Evolutionary conservation across 176 grass and related monocot species (phyloP), one percentile per base, ranked within the genome.

Genomic region (Phragmites australis): DNA sequence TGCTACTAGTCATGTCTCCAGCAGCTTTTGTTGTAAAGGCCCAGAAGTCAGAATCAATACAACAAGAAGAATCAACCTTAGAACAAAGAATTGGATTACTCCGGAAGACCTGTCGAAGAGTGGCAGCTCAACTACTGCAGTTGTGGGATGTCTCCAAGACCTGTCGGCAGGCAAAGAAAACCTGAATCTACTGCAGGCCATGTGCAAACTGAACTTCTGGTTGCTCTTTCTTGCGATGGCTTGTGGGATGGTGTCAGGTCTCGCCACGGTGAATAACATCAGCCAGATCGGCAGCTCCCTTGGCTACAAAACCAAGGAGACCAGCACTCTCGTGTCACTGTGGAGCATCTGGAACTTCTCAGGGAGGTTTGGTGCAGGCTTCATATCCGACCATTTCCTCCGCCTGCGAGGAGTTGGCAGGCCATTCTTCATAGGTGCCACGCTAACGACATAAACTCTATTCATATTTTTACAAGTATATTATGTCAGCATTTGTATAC

Each of bases 301-400:
- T 5, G 89, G 93, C 43, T 94, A 94, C 89, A 68, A 61, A 6
- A 77, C 4, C 71, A 74, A 72, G 50, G 89, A 87, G 69, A 94
- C 89, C 4, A 77, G 74, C 73, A 94, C 89, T 0, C 83, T 92
- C 17, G 83, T 94, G 25, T 94, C 89, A 5, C 64, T 94, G 4
- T 94, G 89, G 89, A 92, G 84, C 65, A 92, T 94, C 43, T 94
- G 87, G 92, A 94, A 89, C 79, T 94, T 94, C 65, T 75, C 90
- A 1, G 92, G 92, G 16, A 82, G 89, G 51, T 92, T 92, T 15
- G 85, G 87, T 3, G 84, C 87, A 12, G 93, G 89, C 75, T 83
- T 83, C 78, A 30, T 88, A 23, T 92, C 87, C 0, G 89, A 92
- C 27, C 80, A 89, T 68, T 89, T 89, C 67, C 89, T 94, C 16